Evolutionary conservation across 106 monocot species (phyloP).

Genomic region (Dendrobium catenatum): DNA sequence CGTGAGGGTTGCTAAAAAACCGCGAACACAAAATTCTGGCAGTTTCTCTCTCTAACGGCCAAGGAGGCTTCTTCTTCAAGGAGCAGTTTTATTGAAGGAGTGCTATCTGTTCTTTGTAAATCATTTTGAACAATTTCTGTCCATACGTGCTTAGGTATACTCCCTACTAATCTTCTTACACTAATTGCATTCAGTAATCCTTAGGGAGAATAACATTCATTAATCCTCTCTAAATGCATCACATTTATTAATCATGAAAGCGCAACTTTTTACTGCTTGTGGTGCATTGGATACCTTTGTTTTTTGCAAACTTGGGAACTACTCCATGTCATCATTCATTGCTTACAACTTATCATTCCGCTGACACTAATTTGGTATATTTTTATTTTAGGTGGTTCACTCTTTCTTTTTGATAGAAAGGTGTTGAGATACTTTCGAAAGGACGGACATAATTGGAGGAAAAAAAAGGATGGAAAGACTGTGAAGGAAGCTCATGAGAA

Average conservation of each 20-base stretch:
- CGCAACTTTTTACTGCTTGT: not conserved
- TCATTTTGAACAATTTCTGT: not conserved
- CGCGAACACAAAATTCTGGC: too few relatives aligned
- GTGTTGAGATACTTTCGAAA: conserved; percentile 87
- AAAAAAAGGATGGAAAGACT: conserved; percentile 97
- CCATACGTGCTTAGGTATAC: not conserved
- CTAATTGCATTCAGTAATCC: not conserved
- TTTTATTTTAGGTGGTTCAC: conserved; percentile 35
- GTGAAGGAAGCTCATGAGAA: conserved; percentile 98
- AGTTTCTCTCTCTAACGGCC: too few relatives aligned
- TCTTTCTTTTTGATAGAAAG: conserved; percentile 83
- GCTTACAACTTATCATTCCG: not conserved
- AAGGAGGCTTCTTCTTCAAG: too few relatives aligned
- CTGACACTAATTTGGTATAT: not conserved
- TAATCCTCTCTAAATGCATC: not conserved
- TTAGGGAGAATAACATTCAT: not conserved
- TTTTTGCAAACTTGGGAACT: not conserved
- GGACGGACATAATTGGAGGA: conserved; percentile 97
- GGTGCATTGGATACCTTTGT: not conserved
- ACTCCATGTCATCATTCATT: not conserved
- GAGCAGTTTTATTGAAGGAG: too few relatives aligned
- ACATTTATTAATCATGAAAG: not conserved
- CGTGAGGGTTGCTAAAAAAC: too few relatives aligned
- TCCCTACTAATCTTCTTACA: not conserved
- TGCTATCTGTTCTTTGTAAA: not conserved